Base-by-base conservation (phyloP, 2,329 filamentous ascomycete genomes). In the Colletotrichum liriopes region DNA sequence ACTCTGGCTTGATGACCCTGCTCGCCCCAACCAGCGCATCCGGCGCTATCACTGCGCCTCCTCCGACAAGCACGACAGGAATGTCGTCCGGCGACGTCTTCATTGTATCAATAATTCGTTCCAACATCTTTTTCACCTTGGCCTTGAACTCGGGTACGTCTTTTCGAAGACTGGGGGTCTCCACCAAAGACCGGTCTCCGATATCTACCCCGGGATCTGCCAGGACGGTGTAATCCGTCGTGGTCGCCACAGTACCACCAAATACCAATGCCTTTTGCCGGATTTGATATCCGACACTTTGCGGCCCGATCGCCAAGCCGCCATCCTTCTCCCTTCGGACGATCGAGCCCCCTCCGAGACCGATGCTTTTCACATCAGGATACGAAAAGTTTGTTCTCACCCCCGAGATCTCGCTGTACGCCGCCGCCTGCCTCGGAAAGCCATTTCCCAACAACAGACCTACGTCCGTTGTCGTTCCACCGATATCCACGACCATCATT, bases 391-490 rank as follows among this genome's bases (percentile, higher is more conserved):
- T 92, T 80, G 90, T 90, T 9, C 89, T 84, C 2, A 93, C 88
- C 0, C 91, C 91, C 0, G 88, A 88, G 2, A 93, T 81, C 51
- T 91, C 86, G 49, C 87, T 90, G 73, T 90, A 92, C 0, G 90
- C 89, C 9, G 90, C 88, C 60, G 89, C 86, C 77, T 92, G 89
- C 39, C 90, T 84, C 0, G 91, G 91, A 58, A 93, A 91, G 0
- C 91, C 91, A 54, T 88, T 92, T 0, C 86, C 84, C 2, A 90
- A 83, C 3, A 93, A 78, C 1, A 91, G 78, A 0, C 91, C 90
- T 8, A 92, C 89, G 74, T 93, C 91, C 0, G 90, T 88, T 0
- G 91, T 93, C 0, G 91, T 93, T 3, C 91, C 91, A 0, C 91
- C 91, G 64, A 93, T 88, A 76, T 93, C 91, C 2, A 92, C 87